Conservation (phyloP, 345 rosid genomes). For the Salix caprea region DNA sequence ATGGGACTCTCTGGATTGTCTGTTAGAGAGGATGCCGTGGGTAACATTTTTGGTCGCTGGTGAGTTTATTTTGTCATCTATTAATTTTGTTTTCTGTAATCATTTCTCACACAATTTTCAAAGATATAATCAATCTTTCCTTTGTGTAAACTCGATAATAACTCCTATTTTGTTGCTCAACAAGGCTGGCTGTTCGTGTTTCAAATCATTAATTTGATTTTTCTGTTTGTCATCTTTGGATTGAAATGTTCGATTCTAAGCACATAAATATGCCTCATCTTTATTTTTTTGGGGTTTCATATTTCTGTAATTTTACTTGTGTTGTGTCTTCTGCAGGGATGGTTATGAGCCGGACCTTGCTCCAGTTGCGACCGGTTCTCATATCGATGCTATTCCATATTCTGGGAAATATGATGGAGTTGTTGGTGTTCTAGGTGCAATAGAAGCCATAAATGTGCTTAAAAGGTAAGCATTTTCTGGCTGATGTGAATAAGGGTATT, state of each 20-base stretch:
- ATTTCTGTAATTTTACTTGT: not conserved
- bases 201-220: not conserved
- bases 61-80: conserved; percentile 31
- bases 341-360: conserved; percentile 65
- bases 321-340: conserved; percentile 44
- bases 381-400: conserved; percentile 94
- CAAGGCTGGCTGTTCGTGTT: too few relatives aligned
- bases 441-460: conserved; percentile 86
- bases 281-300: not conserved
- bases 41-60: conserved; percentile 91
- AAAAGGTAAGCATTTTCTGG: conserved; percentile 48
- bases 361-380: conserved; percentile 88
- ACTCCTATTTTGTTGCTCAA: too few relatives aligned
- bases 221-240: not conserved
- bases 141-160: not conserved
- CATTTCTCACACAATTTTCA: not conserved
- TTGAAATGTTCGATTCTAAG: not conserved
- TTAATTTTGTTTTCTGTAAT: conserved; percentile 3
- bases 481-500: conserved; percentile 7
- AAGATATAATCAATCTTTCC: not conserved
- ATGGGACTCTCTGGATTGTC: conserved; percentile 73
- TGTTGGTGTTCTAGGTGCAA: conserved; percentile 94
- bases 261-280: not conserved
- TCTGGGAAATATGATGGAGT: conserved; percentile 97
- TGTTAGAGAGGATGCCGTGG: conserved; percentile 89